Evolutionary conservation across 768 basidiomycete genomes (phyloP).

Genomic region (Pseudohyphozyma bogoriensis): DNA sequence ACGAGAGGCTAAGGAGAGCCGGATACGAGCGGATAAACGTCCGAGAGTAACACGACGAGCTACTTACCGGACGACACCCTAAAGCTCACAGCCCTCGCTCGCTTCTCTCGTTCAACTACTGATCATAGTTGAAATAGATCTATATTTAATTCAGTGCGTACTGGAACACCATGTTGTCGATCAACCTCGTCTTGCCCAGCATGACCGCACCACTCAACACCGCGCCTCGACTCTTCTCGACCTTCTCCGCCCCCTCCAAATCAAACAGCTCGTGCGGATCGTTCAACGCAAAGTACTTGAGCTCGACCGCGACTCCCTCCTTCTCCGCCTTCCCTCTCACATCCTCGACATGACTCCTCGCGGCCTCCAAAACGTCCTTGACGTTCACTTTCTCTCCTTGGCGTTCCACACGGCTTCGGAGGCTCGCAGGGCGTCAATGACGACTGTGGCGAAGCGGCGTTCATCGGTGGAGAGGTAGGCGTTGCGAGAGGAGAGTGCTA

Average conservation of each 20-base stretch:
- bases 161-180: slow-evolving; percentile 78
- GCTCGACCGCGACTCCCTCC: slow-evolving; percentile 41
- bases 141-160: slow-evolving; percentile 24
- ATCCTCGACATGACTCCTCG: slow-evolving; percentile 29
- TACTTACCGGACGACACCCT: no score
- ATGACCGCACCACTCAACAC: slow-evolving; percentile 47
- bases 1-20: no score
- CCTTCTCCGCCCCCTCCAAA: slow-evolving; percentile 38
- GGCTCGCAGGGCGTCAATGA: slow-evolving; percentile 57
- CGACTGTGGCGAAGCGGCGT: slow-evolving; percentile 54
- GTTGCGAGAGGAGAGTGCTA: slow-evolving; percentile 88
- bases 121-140: no score
- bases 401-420: slow-evolving; percentile 51
- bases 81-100: no score
- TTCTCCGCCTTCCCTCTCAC: slow-evolving; percentile 24
- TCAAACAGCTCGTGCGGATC: slow-evolving; percentile 64
- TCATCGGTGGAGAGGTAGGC: slow-evolving; percentile 62
- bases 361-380: slow-evolving; percentile 27
- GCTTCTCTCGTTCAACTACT: no score
- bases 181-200: slow-evolving; percentile 70
- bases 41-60: no score
- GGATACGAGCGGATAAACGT: no score
- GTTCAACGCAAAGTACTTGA: slow-evolving; percentile 87
- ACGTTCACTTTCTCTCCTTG: slow-evolving; percentile 33
- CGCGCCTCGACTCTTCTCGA: slow-evolving; percentile 33